A percentile compares a stretch with the other conserved stretches of the same genome.
phyloP scores from a whole-genome alignment of 2,329 filamentous ascomycete species.

The Amesomyces nigricolor region DNA sequence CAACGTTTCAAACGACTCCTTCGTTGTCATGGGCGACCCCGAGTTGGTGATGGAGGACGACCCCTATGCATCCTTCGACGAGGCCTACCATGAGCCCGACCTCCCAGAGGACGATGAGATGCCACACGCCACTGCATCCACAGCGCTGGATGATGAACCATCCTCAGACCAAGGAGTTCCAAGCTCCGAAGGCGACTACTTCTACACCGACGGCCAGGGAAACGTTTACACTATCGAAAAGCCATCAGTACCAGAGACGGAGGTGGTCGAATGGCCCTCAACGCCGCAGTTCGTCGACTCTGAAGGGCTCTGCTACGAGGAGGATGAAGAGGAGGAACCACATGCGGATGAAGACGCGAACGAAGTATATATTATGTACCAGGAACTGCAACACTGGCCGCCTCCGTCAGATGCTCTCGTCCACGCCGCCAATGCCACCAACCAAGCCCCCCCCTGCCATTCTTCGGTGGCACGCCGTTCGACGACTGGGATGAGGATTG shows the following conservation, averaged over 20 bases:
- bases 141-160: background rate
- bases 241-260: background rate
- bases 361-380: slow-evolving; percentile 21
- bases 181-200: slow-evolving; percentile 22
- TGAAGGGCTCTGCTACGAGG: background rate
- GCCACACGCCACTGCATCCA: background rate
- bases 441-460: background rate
- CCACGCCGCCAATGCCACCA: background rate
- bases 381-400: slow-evolving; percentile 11
- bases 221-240: slow-evolving; percentile 18
- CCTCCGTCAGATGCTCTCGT: background rate
- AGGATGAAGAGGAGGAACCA: background rate
- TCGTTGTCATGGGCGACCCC: background rate
- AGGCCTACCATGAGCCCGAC: background rate
- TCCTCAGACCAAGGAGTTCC: background rate
- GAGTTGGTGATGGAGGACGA: background rate
- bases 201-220: slow-evolving; percentile 23
- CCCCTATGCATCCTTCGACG: background rate
- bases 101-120: no score
- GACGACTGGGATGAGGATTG: background rate
- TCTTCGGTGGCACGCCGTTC: background rate
- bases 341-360: background rate
- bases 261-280: background rate
- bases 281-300: background rate
- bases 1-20: background rate